Base-by-base conservation (phyloP, 1,139 yeast genomes). In the Candida gigantensis region DNA sequence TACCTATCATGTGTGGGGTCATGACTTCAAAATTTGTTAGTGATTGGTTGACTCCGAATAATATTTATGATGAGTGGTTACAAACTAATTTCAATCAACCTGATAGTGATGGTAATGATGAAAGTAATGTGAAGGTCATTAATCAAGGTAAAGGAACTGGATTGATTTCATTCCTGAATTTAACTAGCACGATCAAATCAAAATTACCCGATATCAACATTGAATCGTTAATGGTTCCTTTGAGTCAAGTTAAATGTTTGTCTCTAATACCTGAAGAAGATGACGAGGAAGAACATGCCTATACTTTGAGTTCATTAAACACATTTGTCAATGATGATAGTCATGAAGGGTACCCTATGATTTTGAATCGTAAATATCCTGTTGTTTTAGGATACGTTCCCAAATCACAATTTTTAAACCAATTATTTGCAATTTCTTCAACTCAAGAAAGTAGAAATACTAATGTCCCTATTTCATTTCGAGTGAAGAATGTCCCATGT, bases 1-100 rank as follows among this genome's bases (percentile, higher is more conserved):
- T 78, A 32, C 84, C 84, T 1, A 73, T 78, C 30, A 78, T 78
- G 83, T 57, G 74, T 24, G 72, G 79, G 1, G 82, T 77, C 2
- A 72, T 77, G 66, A 62, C 71, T 6, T 68, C 75, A 50, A 73
- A 75, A 45, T 64, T 75, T 34, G 62, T 73, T 25, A 73, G 68
- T 48, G 81, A 77, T 47, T 58, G 71, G 53, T 55, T 76, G 25
- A 53, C 68, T 28, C 67, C 66, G 33, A 66, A 62, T 21, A 76
- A 77, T 37, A 69, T 77, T 30, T 76, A 76, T 49, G 82, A 77
- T 42, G 45, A 68, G 1, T 68, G 69, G 71, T 46, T 69, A 30
- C 61, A 57, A 35, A 40, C 48, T 17, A 54, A 56, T 30, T 67
- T 68, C 51, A 65, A 65, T 40, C 35, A 39, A 23, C 24, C 24